Evolutionary conservation across 805 yeast species (phyloP).

Genomic region (Danielia oregonensis): DNA sequence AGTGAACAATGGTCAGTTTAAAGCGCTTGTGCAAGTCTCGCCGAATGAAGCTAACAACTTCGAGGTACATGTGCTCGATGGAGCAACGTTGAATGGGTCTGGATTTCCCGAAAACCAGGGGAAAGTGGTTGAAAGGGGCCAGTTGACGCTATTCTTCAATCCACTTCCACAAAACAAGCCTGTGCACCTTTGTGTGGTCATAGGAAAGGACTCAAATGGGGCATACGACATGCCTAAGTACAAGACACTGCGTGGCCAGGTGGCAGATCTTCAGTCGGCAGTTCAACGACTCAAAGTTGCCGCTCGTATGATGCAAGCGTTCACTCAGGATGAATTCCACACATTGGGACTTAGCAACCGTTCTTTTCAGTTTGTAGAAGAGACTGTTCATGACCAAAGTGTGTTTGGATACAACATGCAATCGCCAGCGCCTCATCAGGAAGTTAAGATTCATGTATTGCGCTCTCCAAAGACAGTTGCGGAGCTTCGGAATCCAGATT

Average conservation of each 20-base stretch:
- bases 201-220: conserved; percentile 74
- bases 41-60: conserved; percentile 61
- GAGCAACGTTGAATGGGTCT: conserved; percentile 24
- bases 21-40: conserved; percentile 66
- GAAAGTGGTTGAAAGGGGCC: conserved; percentile 20
- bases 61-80: conserved; percentile 43
- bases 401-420: conserved; percentile 39
- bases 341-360: conserved; percentile 75
- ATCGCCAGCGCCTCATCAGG: conserved; percentile 52
- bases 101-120: conserved; percentile 23
- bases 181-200: conserved; percentile 70
- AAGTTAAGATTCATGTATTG: conserved; percentile 75
- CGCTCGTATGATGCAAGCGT: conserved; percentile 86
- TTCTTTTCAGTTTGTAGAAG: conserved; percentile 70
- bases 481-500: conserved; percentile 71
- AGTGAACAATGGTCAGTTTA: conserved; percentile 66
- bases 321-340: conserved; percentile 85
- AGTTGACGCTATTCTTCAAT: conserved; percentile 23
- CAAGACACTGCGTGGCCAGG: conserved; percentile 47
- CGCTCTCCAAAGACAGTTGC: conserved; percentile 61
- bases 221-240: conserved; percentile 65
- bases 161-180: conserved; percentile 68
- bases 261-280: conserved; percentile 67
- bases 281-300: conserved; percentile 72
- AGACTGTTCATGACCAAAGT: conserved; percentile 25